Conservation (phyloP, 2,329 filamentous ascomycete genomes). For the Nemania diffusa region DNA sequence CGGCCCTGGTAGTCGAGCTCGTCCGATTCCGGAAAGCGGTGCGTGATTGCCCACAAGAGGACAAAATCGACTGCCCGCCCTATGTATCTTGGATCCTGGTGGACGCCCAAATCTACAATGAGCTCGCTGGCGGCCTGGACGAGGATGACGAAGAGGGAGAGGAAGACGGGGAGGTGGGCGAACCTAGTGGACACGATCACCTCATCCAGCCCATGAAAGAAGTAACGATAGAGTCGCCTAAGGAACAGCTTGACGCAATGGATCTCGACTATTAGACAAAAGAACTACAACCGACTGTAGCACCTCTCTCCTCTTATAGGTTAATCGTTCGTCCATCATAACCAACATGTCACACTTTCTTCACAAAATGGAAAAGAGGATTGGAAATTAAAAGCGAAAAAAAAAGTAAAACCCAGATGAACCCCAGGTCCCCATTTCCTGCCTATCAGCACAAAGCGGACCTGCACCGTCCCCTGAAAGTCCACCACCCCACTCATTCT, state of each 20-base stretch:
- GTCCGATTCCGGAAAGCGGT: constrained; percentile 15
- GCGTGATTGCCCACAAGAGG: constrained; percentile 14
- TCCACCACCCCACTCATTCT: too few relatives aligned
- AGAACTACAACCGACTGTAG: not conserved
- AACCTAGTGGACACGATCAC: not conserved
- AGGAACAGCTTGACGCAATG: not conserved
- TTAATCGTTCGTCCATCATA: not conserved
- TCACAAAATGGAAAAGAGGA: not conserved
- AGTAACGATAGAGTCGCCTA: not conserved
- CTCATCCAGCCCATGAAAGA: not conserved
- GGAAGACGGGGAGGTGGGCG: not conserved
- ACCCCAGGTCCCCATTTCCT: too few relatives aligned
- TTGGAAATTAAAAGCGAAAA: too few relatives aligned
- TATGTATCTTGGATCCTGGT: constrained; percentile 22
- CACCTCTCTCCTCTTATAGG: not conserved
- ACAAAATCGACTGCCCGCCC: not conserved
- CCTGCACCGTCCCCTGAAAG: too few relatives aligned
- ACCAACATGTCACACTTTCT: not conserved
- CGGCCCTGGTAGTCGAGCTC: constrained; percentile 1
- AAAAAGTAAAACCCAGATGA: too few relatives aligned
- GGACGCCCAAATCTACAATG: constrained; percentile 12
- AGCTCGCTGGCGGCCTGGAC: constrained; percentile 1
- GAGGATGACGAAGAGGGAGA: constrained; percentile 18
- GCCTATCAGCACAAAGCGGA: too few relatives aligned
- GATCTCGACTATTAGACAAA: not conserved